These are phyloP conservation scores for Osmanthus fragrans DNA, from an alignment of 257 asterid species.

Conservation along the genomic window DNA sequence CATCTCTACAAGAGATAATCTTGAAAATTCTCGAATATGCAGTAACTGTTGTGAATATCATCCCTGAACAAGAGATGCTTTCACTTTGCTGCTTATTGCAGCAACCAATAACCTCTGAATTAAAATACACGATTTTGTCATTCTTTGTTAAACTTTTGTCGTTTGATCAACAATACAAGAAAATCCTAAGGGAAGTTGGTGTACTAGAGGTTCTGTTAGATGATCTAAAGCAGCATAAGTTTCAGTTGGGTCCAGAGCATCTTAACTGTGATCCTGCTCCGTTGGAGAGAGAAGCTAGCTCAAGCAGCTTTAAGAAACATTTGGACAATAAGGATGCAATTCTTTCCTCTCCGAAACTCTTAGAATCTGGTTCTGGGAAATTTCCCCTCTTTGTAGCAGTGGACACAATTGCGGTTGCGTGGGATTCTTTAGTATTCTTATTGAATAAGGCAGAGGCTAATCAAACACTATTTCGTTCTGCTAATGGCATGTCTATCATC, in stretches of 20 bases:
- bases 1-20: slow-evolving; percentile 83
- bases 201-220: slow-evolving; percentile 93
- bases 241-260: slow-evolving; percentile 69
- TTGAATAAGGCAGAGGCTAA: slow-evolving; percentile 88
- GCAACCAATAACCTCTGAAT: slow-evolving; percentile 78
- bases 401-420: slow-evolving; percentile 69
- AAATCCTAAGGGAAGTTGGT: slow-evolving; percentile 93
- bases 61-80: slow-evolving; percentile 98
- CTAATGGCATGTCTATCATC: slow-evolving; percentile 66
- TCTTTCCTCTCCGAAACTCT: slow-evolving; percentile 88
- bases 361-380: slow-evolving; percentile 83
- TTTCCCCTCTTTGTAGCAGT: slow-evolving; percentile 79
- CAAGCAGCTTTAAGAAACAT: slow-evolving; percentile 85
- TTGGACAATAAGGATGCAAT: slow-evolving; percentile 76
- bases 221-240: slow-evolving; percentile 89
- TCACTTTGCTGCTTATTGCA: slow-evolving; percentile 94
- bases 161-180: slow-evolving; percentile 96
- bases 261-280: slow-evolving; percentile 47
- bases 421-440: slow-evolving; percentile 93
- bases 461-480: slow-evolving; percentile 85
- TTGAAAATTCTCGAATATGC: slow-evolving; percentile 97
- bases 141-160: slow-evolving; percentile 94
- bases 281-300: slow-evolving; percentile 60
- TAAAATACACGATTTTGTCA: slow-evolving; percentile 79
- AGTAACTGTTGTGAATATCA: slow-evolving; percentile 88